phyloP scores from a whole-genome alignment of 2,329 filamentous ascomycete genomes.

The Dactylellina drechsleri region DNA sequence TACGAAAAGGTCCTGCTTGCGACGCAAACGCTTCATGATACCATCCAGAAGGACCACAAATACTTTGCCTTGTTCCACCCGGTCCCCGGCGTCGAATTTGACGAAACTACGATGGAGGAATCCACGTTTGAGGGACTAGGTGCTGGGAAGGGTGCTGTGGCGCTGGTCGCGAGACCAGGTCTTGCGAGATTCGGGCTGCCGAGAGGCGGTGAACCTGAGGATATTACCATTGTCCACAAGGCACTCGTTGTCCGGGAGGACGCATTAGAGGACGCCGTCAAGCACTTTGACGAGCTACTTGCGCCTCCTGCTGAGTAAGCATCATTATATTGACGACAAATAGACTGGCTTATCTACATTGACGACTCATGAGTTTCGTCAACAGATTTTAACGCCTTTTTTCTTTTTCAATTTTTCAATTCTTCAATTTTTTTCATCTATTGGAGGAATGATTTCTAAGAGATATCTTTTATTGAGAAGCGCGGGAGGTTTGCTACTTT shows the following conservation, averaged over 20 bases:
- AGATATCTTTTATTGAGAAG: conserved; percentile 1
- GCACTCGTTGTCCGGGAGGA: conserved; percentile 45
- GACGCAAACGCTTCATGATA: conserved; percentile 35
- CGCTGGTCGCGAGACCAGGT: conserved; percentile 36
- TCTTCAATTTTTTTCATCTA: conserved; percentile 5
- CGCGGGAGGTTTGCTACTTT: conserved; percentile 10
- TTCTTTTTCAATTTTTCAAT: too few relatives aligned
- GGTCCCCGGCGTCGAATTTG: conserved; percentile 47
- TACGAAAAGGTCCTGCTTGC: conserved; percentile 49
- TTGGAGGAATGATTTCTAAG: background rate
- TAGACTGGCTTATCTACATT: conserved; percentile 5
- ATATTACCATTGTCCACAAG: conserved; percentile 52
- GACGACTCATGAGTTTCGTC: background rate
- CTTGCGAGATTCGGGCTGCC: conserved; percentile 43
- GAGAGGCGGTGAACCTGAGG: conserved; percentile 39
- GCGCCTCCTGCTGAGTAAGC: conserved; percentile 14
- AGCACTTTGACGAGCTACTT: conserved; percentile 27
- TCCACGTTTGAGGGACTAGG: conserved; percentile 43
- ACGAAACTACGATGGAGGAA: conserved; percentile 50
- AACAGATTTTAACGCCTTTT: background rate
- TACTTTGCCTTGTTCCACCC: conserved; percentile 47
- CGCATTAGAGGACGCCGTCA: conserved; percentile 38
- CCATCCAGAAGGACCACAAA: conserved; percentile 45
- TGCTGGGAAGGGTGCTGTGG: conserved; percentile 41
- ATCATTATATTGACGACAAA: conserved; percentile 21